Conservation (phyloP, 495 filamentous ascomycete species). For the Astrothelium subdiscretum region DNA sequence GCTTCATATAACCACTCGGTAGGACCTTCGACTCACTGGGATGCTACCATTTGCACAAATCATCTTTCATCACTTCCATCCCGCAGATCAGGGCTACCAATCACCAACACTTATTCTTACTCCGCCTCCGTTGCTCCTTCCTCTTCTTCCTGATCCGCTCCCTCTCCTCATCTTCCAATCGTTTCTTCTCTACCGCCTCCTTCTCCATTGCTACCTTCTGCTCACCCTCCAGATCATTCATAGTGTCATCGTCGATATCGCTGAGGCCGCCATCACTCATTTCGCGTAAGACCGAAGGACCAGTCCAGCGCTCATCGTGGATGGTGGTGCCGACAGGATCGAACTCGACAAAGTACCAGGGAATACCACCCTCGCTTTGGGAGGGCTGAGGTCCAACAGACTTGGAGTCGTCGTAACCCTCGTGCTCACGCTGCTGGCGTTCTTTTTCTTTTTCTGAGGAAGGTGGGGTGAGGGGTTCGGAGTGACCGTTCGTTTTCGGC, state of each 20-base stretch:
- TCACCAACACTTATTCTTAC: not conserved
- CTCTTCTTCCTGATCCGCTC: slow-evolving; percentile 52
- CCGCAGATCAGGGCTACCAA: not conserved
- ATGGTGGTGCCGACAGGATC: slow-evolving; percentile 66
- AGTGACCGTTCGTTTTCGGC: slow-evolving; percentile 4
- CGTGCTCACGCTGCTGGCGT: slow-evolving; percentile 3
- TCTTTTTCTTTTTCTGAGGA: slow-evolving; percentile 13
- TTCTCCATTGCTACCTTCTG: not conserved
- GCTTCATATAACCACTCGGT: too few relatives aligned
- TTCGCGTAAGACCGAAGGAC: slow-evolving; percentile 58
- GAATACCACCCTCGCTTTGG: slow-evolving; percentile 54
- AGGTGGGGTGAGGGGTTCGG: slow-evolving; percentile 19
- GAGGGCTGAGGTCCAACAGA: not conserved
- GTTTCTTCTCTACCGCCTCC: slow-evolving; percentile 8
- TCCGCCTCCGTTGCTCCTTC: slow-evolving; percentile 46
- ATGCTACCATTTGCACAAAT: not conserved
- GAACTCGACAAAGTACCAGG: slow-evolving; percentile 81
- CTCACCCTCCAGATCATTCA: slow-evolving; percentile 50
- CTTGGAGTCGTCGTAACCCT: not conserved
- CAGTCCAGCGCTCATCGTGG: slow-evolving; percentile 66
- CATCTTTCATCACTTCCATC: not conserved
- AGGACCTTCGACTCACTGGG: not conserved
- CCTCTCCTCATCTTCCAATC: slow-evolving; percentile 23
- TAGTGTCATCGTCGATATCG: slow-evolving; percentile 77
- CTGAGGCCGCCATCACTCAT: slow-evolving; percentile 72